phyloP scores from a whole-genome alignment of 179 eudicot species.

The Camellia oleifera region DNA sequence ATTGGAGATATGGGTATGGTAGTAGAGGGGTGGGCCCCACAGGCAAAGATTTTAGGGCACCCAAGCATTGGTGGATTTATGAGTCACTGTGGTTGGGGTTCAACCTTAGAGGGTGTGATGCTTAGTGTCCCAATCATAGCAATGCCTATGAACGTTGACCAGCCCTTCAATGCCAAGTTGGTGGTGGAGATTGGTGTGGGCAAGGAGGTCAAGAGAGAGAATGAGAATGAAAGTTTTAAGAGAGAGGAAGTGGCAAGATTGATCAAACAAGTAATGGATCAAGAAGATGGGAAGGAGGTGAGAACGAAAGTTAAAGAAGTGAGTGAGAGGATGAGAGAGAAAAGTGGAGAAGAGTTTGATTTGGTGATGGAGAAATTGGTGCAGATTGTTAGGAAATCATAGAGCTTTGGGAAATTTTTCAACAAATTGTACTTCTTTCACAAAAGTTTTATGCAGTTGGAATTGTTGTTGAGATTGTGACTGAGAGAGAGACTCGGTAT shows the following conservation, averaged over 20 bases:
- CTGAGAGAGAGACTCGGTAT: too few species aligned
- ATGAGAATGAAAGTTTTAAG: neutral
- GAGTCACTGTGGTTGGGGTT: neutral
- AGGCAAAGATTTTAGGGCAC: neutral
- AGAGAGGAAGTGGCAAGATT: neutral
- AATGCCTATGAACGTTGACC: constrained; percentile 6
- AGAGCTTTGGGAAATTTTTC: too few species aligned
- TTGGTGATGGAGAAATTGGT: neutral
- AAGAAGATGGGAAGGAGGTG: neutral
- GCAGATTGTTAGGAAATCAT: neutral
- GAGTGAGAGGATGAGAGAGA: neutral
- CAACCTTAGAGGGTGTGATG: neutral
- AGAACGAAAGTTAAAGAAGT: neutral
- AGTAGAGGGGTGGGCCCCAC: constrained; percentile 6
- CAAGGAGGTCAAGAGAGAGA: constrained; percentile 5
- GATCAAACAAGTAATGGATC: neutral
- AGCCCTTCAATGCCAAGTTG: neutral
- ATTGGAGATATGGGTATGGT: neutral
- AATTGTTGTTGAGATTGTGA: too few species aligned
- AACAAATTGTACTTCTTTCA: too few species aligned
- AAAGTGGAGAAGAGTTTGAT: neutral
- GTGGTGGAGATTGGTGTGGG: constrained; percentile 8
- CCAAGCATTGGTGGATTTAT: neutral
- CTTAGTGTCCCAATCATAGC: constrained; percentile 3
- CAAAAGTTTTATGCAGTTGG: too few species aligned